Base-by-base conservation (phyloP, 75 land plant species). In the Sequoia sempervirens region DNA sequence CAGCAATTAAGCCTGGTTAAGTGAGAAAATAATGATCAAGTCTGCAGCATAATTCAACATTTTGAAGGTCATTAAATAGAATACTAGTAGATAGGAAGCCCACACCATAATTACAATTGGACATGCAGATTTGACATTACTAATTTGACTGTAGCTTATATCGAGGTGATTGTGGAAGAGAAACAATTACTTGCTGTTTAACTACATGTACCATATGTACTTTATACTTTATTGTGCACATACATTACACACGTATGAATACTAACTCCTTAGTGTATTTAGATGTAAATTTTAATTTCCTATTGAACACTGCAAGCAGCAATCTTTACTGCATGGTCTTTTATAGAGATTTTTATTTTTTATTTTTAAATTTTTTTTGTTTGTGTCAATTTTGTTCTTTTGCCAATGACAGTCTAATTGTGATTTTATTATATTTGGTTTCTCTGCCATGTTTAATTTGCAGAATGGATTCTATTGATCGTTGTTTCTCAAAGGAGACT, bases 391-490 rank as follows among this genome's bases (percentile, higher is more conserved):
- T 13, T 78, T 45, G 9, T 45, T 45, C n/a, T 75, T 75, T 40
- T 23, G 23, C 26, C 26, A 75, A 0, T 75, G 26, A 38, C 41
- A 23, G 9, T 75, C 38, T 40, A 38, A 37, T 75, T 75, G n/a
- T 38, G 43, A 78, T 26, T 41, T 78, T 43, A 78, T 41, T 78
- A 23, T 78, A 9, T 41, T 41, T 26, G 2, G 80, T 30, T 78
- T 78, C 50, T 43, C 26, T 26, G 23, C n/a, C 38, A 23, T 37
- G n/a, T 43, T 61, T 75, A 69, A 45, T 56, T 34, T 74, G 47
- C 89, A 95, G 97, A 88, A 85, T 91, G 74, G 94, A 92, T 38
- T 84, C 75, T 72, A 84, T 95, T 82, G 95, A 95, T 82, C 87
- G 83, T 80, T 94, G 93, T 81, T 95, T 95, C 83, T 68, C 91